These are phyloP conservation scores for Pichia norvegensis DNA, from an alignment of 1,139 yeast species.

Conservation along the genomic window DNA sequence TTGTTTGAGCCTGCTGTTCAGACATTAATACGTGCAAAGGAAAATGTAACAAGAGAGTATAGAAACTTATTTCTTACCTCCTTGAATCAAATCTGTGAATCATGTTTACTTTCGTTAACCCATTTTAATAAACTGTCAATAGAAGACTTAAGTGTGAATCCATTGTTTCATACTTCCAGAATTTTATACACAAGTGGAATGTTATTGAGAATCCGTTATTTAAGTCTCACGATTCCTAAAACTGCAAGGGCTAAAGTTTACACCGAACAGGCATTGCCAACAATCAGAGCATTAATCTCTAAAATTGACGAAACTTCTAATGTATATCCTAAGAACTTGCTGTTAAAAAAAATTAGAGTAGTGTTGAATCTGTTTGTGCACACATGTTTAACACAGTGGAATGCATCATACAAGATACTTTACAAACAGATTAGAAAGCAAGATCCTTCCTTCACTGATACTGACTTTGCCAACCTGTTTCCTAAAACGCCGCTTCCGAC, in stretches of 20 bases:
- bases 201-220: slow-evolving; percentile 50
- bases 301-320: slow-evolving; percentile 33
- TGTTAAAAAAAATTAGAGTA: slow-evolving; percentile 45
- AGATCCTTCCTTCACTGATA: slow-evolving; percentile 4
- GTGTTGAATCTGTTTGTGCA: slow-evolving; percentile 52
- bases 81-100: slow-evolving; percentile 44
- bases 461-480: background rate
- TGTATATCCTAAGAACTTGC: slow-evolving; percentile 40
- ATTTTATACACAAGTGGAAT: slow-evolving; percentile 63
- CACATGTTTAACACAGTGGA: slow-evolving; percentile 48
- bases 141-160: slow-evolving; percentile 45
- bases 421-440: slow-evolving; percentile 10
- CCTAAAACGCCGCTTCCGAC: background rate
- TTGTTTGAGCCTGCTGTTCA: slow-evolving; percentile 49
- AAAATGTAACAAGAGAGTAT: slow-evolving; percentile 17
- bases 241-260: slow-evolving; percentile 39
- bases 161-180: slow-evolving; percentile 57
- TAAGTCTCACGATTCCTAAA: slow-evolving; percentile 48
- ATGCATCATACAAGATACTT: slow-evolving; percentile 16
- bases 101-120: slow-evolving; percentile 47
- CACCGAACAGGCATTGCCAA: slow-evolving; percentile 40
- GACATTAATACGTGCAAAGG: slow-evolving; percentile 14
- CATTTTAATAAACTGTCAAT: slow-evolving; percentile 40
- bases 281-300: slow-evolving; percentile 39
- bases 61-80: slow-evolving; percentile 31